Evolutionary conservation across 2,329 filamentous ascomycete species (phyloP), one percentile per base, ranked within the genome.

Genomic region (Cryphonectria naterciae): DNA sequence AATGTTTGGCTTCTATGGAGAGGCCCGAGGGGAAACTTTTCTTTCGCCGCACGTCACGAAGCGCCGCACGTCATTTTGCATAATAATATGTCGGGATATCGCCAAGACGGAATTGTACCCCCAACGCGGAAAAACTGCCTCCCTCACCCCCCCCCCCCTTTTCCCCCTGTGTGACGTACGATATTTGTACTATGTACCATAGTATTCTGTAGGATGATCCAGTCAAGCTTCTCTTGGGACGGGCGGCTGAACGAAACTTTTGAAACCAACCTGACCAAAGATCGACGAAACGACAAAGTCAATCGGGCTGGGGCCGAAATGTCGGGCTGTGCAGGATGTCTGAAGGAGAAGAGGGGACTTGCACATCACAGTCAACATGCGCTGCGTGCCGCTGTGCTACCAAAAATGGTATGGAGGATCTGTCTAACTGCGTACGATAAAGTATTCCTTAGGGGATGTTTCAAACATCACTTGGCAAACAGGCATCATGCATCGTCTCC

Each of bases 381-480:
- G 10, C 8, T 32, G 19, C 28, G 3, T 60, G 28, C 56, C 28
- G 32, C 25, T 15, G 4, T 49, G 46, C 46, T 49, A 49, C 46
- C 46, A 3, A 58, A 4, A 58, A 32, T 28, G 28, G 28, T 19
- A 58, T 32, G 54, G n/a, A 56, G 52, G 54, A 58, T 19, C 2
- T 1, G 19, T 58, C 15, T n/a, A 22, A 22, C 46, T 8, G n/a
- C 11, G 46, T 22, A 49, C n/a, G 46, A 49, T 49, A 39, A 37
- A 39, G 22, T 49, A 8, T 49, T 49, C 22, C 25, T 19, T 19
- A 32, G 25, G 25, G 17, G 54, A 28, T 35, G 54, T 58, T 58
- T 58, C 54, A 58, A 58, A 58, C 25, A 37, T 46, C 60, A 46
- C 67, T 69, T 69, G 67, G 67, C 67, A 56, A 35, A 61, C 43